Conservation (phyloP, 2,329 filamentous ascomycete species). For the Penicillium olsonii region DNA sequence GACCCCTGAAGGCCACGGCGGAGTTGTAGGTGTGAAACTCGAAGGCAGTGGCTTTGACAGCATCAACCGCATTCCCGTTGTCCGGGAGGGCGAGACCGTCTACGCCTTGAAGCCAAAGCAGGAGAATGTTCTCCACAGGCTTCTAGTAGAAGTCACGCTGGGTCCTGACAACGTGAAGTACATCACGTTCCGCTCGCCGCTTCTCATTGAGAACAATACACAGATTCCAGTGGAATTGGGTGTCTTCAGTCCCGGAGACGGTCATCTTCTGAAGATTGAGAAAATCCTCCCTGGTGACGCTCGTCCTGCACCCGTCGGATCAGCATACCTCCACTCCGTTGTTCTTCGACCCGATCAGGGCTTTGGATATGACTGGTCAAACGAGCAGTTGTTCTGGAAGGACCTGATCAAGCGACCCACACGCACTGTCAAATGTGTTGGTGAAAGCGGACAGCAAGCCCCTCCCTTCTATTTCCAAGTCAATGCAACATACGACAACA, state of each 20-base stretch:
- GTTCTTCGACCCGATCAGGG: slow-evolving; percentile 90
- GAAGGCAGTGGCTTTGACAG: slow-evolving; percentile 94
- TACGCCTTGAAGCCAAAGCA: slow-evolving; percentile 88
- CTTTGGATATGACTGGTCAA: slow-evolving; percentile 95
- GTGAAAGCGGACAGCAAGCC: slow-evolving; percentile 74
- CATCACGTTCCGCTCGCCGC: slow-evolving; percentile 88
- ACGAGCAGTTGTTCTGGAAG: slow-evolving; percentile 87
- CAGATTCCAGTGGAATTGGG: slow-evolving; percentile 95
- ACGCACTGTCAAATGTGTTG: slow-evolving; percentile 82
- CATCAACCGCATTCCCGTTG: slow-evolving; percentile 83
- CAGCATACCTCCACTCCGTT: slow-evolving; percentile 84
- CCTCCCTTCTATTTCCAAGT: slow-evolving; percentile 96
- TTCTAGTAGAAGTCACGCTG: slow-evolving; percentile 87
- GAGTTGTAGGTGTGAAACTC: slow-evolving; percentile 77
- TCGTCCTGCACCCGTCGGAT: slow-evolving; percentile 86
- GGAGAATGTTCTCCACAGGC: slow-evolving; percentile 79
- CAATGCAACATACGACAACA: slow-evolving; percentile 79
- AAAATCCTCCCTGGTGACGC: slow-evolving; percentile 93
- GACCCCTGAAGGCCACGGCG: slow-evolving; percentile 76
- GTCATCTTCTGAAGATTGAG: slow-evolving; percentile 93
- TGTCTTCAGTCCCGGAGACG: slow-evolving; percentile 82
- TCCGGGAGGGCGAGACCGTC: slow-evolving; percentile 88
- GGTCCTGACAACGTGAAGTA: slow-evolving; percentile 97
- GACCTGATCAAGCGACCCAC: slow-evolving; percentile 84
- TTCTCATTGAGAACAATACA: slow-evolving; percentile 92